Base-by-base conservation (phyloP, 176 grass and related monocot species). In the Poa pratensis region DNA sequence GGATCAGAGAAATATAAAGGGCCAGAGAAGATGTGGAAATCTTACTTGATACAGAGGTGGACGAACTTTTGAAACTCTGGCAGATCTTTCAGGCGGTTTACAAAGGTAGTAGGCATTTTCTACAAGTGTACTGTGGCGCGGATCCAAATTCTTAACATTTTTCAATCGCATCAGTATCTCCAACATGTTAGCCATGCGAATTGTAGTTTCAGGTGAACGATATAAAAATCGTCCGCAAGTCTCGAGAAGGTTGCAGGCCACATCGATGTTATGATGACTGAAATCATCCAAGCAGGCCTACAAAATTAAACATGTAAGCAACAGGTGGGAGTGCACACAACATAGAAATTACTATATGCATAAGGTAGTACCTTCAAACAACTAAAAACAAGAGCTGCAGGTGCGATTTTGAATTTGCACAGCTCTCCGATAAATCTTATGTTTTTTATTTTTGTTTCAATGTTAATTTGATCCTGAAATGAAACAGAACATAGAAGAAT, bases 381-480 rank as follows among this genome's bases (percentile, higher is more conserved):
- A 83, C 84, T 94, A 91, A 99, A 96, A 83, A 99, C 88, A 85
- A 96, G 88, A 81, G 88, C 59, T 79, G 91, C 65, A 76, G 94
- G 82, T 67, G 94, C 96, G 90, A 96, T 99, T 89, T 94, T 99
- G 80, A 99, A 99, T 84, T 99, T 99, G 92, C 96, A 94, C 32
- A 99, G 76, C 75, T 99, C 96, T 77, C 96, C 96, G 50, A 99
- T 96, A 90, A 99, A 99, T 51, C 96, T 91, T 75, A 99, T 96
- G 84, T 99, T 99, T 87, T 96, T 99, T 78, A 95, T 99, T 86
- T 99, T 99, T 77, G 96, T 99, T 81, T 99, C 96, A 61, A 99
- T 99, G 60, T 99, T 99, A 69, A 93, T 99, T 71, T 99, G 96
- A 89, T 99, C 96, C 96, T 99, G 92, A 88, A 93, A 52, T 75